phyloP scores from a whole-genome alignment of 2,329 filamentous ascomycete species.

The Dactylellina leptospora region DNA sequence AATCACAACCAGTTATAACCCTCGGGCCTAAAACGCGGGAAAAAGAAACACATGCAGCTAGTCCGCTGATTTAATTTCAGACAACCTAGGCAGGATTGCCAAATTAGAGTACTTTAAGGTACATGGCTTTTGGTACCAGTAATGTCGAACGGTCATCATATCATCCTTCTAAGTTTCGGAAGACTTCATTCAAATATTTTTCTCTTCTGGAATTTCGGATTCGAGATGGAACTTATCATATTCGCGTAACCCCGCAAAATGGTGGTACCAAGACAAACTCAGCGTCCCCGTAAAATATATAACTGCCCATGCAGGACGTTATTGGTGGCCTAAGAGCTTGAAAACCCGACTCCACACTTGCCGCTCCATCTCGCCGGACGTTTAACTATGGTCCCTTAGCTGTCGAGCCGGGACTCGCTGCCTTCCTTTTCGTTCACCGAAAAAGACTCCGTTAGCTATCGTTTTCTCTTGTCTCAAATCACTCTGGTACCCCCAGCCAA shows the following conservation, averaged over 20 bases:
- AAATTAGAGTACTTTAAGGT: too few relatives aligned
- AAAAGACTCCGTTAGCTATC: conserved; percentile 28
- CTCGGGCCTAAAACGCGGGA: too few relatives aligned
- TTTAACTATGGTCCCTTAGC: not conserved
- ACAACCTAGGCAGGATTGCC: too few relatives aligned
- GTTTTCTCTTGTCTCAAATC: conserved; percentile 19
- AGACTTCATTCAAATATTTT: too few relatives aligned
- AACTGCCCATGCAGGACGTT: not conserved
- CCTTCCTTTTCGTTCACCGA: conserved; percentile 44
- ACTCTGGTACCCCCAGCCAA: conserved; percentile 13
- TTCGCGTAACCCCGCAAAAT: not conserved
- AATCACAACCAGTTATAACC: too few relatives aligned
- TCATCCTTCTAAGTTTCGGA: too few relatives aligned
- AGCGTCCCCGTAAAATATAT: not conserved
- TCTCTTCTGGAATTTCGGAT: too few relatives aligned
- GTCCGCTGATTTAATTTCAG: too few relatives aligned
- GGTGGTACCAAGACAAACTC: not conserved
- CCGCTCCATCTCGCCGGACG: conserved; percentile 39
- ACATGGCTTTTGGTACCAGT: too few relatives aligned
- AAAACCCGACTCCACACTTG: conserved; percentile 40
- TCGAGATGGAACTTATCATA: too few relatives aligned
- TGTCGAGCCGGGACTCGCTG: conserved; percentile 12
- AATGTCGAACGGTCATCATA: too few relatives aligned
- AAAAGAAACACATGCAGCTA: too few relatives aligned
- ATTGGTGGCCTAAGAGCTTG: not conserved